These are phyloP conservation scores for Coemansia sp. DNA, from an alignment of 192 early-diverging fungal genomes.

Conservation along the genomic window DNA sequence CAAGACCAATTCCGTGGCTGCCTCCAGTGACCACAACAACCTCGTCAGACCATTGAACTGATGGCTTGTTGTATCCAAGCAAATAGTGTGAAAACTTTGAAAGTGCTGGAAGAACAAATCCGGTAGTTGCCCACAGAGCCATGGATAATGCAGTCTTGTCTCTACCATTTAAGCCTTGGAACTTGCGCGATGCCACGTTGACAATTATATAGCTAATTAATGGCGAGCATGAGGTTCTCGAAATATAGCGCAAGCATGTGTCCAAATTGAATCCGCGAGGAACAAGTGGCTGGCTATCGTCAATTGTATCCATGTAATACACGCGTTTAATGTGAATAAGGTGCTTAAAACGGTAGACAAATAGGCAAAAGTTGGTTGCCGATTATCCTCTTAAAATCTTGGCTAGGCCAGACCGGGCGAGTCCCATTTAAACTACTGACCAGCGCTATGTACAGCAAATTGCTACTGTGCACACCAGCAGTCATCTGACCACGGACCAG, in stretches of 20 bases:
- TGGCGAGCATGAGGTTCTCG: conserved; percentile 26
- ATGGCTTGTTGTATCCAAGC: conserved; percentile 3
- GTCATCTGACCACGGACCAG: no score
- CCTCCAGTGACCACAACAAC: conserved; percentile 45
- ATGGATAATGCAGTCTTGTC: conserved; percentile 23
- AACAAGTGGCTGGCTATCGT: conserved; percentile 46
- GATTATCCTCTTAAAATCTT: no score
- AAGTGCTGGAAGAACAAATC: conserved; percentile 21
- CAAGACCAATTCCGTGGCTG: conserved; percentile 43
- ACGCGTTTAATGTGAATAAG: no score
- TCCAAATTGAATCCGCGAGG: conserved; percentile 46
- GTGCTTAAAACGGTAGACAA: not conserved
- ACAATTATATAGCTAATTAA: conserved; percentile 34
- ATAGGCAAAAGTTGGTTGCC: not conserved
- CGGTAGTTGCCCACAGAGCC: conserved; percentile 37
- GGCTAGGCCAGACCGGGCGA: no score
- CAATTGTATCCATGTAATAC: conserved; percentile 28
- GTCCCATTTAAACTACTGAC: no score
- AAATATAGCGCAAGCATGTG: conserved; percentile 33
- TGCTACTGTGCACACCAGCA: not conserved
- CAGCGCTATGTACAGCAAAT: not conserved
- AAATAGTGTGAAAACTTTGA: conserved; percentile 14
- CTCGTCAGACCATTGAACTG: conserved; percentile 33
- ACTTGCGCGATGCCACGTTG: conserved; percentile 13
- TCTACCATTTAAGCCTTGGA: conserved; percentile 4